Evolutionary conservation across 1,284 basidiomycete genomes (phyloP).

Genomic region (Taiwanofungus camphoratus): DNA sequence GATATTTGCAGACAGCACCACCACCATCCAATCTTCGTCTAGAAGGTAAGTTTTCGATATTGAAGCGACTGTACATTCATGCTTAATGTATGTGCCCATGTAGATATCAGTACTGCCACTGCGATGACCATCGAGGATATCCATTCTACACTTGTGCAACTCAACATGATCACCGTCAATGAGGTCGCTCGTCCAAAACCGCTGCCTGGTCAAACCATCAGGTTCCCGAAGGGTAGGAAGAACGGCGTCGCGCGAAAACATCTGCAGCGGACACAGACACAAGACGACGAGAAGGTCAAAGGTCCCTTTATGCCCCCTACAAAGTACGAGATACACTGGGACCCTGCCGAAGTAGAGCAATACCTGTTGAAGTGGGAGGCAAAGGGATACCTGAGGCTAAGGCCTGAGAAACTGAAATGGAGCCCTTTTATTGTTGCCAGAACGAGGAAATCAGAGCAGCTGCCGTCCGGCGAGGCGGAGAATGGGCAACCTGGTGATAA

Average conservation of each 20-base stretch:
- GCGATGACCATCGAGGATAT: slow-evolving; percentile 92
- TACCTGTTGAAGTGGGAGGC: slow-evolving; percentile 69
- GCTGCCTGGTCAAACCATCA: slow-evolving; percentile 71
- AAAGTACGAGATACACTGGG: slow-evolving; percentile 75
- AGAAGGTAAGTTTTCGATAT: slow-evolving; percentile 53
- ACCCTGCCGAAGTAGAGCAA: slow-evolving; percentile 60
- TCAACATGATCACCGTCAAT: slow-evolving; percentile 69
- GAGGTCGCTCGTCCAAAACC: slow-evolving; percentile 48
- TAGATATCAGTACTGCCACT: slow-evolving; percentile 84
- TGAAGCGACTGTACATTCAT: slow-evolving; percentile 5
- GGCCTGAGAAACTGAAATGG: slow-evolving; percentile 89
- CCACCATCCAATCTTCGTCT: slow-evolving; percentile 58
- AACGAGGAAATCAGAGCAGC: slow-evolving; percentile 38
- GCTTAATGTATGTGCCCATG: slow-evolving; percentile 10
- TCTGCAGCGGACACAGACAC: slow-evolving; percentile 52
- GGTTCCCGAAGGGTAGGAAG: slow-evolving; percentile 63
- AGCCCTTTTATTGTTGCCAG: slow-evolving; percentile 83
- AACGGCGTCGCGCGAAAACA: slow-evolving; percentile 58
- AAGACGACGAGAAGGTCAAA: slow-evolving; percentile 41
- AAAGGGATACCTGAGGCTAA: slow-evolving; percentile 79
- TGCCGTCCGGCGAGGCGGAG: slow-evolving; percentile 26
- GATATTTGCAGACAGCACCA: slow-evolving; percentile 65
- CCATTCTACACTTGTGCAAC: slow-evolving; percentile 70
- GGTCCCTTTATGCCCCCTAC: slow-evolving; percentile 63
- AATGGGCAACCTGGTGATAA: slow-evolving; percentile 22